Conservation (phyloP, 805 yeast genomes). For the Ogataea degrootiae region DNA sequence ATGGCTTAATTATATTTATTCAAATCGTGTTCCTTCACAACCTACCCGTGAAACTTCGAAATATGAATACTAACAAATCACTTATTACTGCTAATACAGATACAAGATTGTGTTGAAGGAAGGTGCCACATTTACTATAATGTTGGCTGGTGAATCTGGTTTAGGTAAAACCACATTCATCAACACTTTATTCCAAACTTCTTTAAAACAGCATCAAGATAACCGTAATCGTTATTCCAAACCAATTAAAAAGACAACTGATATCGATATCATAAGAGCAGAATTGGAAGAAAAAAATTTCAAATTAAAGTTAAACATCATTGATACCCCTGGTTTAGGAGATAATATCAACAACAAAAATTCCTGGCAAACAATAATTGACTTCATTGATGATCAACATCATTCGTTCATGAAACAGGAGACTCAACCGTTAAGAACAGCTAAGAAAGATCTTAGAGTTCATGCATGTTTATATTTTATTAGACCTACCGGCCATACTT, state of each 20-base stretch:
- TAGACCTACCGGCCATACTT: conserved; percentile 85
- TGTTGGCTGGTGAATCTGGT: conserved; percentile 91
- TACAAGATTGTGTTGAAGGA: conserved; percentile 70
- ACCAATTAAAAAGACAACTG: conserved; percentile 66
- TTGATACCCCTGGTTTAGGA: conserved; percentile 94
- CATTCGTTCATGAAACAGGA: conserved; percentile 86
- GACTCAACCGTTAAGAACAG: conserved; percentile 75
- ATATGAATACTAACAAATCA: conserved; percentile 3
- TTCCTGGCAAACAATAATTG: conserved; percentile 82
- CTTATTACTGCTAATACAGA: conserved; percentile 26
- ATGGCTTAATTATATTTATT: background rate
- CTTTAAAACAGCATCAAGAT: conserved; percentile 56
- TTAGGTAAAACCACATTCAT: conserved; percentile 89
- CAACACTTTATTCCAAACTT: conserved; percentile 77
- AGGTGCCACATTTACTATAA: conserved; percentile 72
- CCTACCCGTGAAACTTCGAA: background rate
- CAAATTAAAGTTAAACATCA: conserved; percentile 67
- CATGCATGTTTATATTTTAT: conserved; percentile 89
- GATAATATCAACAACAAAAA: conserved; percentile 81
- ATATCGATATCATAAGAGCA: conserved; percentile 75
- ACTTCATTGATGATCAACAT: conserved; percentile 89
- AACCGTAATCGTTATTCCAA: conserved; percentile 52
- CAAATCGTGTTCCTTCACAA: no score
- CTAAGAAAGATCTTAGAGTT: conserved; percentile 75
- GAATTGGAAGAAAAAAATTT: conserved; percentile 80